Conservation (phyloP, 495 filamentous ascomycete genomes). For the Wilcoxina mikolae region DNA sequence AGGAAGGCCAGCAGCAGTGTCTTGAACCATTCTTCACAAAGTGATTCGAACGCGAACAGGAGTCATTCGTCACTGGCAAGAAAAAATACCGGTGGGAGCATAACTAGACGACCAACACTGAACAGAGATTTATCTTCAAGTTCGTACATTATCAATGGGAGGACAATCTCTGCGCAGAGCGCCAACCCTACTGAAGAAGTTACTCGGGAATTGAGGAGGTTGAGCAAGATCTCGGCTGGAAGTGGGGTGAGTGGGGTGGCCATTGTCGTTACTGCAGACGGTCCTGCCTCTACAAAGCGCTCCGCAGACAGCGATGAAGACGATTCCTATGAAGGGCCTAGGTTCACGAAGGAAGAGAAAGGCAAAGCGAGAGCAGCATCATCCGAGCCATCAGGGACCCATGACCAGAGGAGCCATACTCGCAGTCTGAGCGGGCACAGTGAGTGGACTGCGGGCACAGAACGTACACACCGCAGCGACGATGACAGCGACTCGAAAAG, state of each 20-base stretch:
- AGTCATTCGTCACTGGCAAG: conserved; percentile 15
- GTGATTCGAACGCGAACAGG: conserved; percentile 12
- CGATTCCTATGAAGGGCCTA: conserved; percentile 10
- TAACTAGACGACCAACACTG: conserved; percentile 15
- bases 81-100: conserved; percentile 8
- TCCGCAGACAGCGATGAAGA: conserved; percentile 16
- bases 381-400: conserved; percentile 8
- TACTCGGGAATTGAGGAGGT: conserved; percentile 19
- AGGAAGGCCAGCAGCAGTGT: conserved; percentile 23
- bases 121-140: conserved; percentile 20
- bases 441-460: background rate
- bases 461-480: background rate
- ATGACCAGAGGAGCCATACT: conserved; percentile 6
- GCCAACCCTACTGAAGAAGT: conserved; percentile 17
- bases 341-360: conserved; percentile 23
- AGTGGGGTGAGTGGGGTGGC: conserved; percentile 26
- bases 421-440: background rate
- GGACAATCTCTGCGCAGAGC: conserved; percentile 1
- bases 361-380: conserved; percentile 23
- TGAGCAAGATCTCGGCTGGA: conserved; percentile 27
- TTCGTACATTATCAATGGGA: conserved; percentile 14
- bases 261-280: conserved; percentile 25
- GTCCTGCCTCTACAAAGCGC: conserved; percentile 15
- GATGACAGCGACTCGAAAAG: conserved; percentile 1
- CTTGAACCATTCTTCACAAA: conserved; percentile 19